These are phyloP conservation scores for Cercospora nicotianae DNA, from an alignment of 2,329 filamentous ascomycete genomes.

Conservation along the genomic window DNA sequence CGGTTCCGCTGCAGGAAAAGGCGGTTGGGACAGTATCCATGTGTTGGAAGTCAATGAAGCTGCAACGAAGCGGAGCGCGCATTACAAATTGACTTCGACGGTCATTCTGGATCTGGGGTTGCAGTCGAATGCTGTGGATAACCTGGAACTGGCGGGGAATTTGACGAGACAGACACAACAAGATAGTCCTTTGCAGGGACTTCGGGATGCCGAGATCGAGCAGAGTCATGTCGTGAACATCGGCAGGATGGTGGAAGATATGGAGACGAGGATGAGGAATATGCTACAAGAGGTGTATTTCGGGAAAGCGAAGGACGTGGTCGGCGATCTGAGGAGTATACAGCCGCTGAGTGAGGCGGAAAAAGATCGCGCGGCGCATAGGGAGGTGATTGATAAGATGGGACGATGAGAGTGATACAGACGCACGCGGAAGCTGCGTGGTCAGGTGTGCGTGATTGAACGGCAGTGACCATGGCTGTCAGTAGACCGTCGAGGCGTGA, in stretches of 20 bases:
- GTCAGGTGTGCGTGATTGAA: not conserved
- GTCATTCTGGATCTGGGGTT: slow-evolving; percentile 87
- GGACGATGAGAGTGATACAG: slow-evolving; percentile 11
- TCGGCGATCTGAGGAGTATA: slow-evolving; percentile 89
- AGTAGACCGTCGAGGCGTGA: not conserved
- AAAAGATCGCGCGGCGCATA: slow-evolving; percentile 78
- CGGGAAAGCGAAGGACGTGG: slow-evolving; percentile 97
- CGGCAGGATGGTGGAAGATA: slow-evolving; percentile 91
- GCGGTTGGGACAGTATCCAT: slow-evolving; percentile 95
- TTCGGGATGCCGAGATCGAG: slow-evolving; percentile 65
- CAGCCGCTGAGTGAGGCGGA: slow-evolving; percentile 80
- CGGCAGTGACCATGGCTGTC: not conserved
- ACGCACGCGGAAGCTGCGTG: not conserved
- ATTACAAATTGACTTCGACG: slow-evolving; percentile 97
- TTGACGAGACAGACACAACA: slow-evolving; percentile 96
- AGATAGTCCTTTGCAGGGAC: slow-evolving; percentile 69
- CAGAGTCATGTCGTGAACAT: slow-evolving; percentile 95
- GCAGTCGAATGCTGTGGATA: slow-evolving; percentile 66
- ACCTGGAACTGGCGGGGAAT: slow-evolving; percentile 91
- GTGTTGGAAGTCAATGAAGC: slow-evolving; percentile 91
- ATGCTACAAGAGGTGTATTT: slow-evolving; percentile 98
- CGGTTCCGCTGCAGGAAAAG: slow-evolving; percentile 27
- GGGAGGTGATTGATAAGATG: slow-evolving; percentile 74
- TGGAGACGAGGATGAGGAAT: slow-evolving; percentile 99
- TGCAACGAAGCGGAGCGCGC: slow-evolving; percentile 75